Base-by-base conservation (phyloP, 257 asterid species). In the Solanum phureja region DNA sequence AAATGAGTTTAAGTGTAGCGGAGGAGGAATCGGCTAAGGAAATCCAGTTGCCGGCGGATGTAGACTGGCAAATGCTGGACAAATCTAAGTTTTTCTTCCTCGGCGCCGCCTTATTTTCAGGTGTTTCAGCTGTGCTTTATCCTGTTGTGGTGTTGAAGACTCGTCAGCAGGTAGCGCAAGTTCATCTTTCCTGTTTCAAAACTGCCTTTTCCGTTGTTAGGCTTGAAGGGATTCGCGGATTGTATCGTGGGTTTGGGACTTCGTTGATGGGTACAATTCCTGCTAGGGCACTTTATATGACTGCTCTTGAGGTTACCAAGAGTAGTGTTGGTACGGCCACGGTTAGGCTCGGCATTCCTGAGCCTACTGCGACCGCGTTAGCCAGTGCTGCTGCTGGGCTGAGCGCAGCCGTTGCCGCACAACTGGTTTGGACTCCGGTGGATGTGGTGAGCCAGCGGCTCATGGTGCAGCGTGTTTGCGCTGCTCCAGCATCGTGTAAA, bases 401-500 rank as follows among this genome's bases (percentile, higher is more conserved):
- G 86, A 93, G 95, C 14, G 98, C 98, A 6, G 93, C 98, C 0
- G 86, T 93, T 90, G 94, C 96, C 0, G 95, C 98, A 0, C 98
- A 95, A 66, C 85, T 93, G 87, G 95, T 95, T 13, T 95, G 98
- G 96, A 94, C 97, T 2, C 98, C 98, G 0, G 92, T 95, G 83
- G 98, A 95, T 89, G 98, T 95, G 9, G 95, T 95, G 82, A 95
- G 98, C 94, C 98, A 94, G 89, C 85, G 98, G 88, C 94, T 94
- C 11, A 94, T 94, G 98, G 93, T 94, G 18, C 98, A 94, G 83
- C 93, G 96, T 31, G 87, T 86, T 76, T 38, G 49, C 64, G 86
- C 13, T 86, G 77, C 77, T 7, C 34, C 79, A 72, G 44, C 13
- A 33, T 89, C 93, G 2, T 86, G 90, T 68, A 93, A 88, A 91